These are phyloP conservation scores for Myriosclerotinia duriaeana DNA, from an alignment of 2,329 filamentous ascomycete genomes.

Conservation along the genomic window DNA sequence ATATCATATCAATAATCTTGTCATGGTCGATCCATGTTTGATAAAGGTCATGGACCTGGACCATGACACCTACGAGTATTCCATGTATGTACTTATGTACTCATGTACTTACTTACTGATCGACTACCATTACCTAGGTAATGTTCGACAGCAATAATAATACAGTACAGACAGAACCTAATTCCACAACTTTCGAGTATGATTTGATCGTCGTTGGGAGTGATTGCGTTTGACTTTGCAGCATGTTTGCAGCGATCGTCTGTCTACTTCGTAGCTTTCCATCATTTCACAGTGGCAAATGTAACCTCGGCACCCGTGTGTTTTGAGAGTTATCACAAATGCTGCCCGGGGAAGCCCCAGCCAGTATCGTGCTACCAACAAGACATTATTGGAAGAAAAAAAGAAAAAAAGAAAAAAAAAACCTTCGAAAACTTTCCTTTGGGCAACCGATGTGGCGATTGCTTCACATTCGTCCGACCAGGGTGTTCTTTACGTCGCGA, in stretches of 20 bases:
- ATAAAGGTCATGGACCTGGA: too few relatives aligned
- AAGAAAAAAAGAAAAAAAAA: too few relatives aligned
- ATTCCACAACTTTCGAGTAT: background rate
- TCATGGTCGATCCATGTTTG: too few relatives aligned
- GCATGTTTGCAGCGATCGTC: background rate
- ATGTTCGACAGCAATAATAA: too few relatives aligned
- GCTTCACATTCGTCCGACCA: background rate
- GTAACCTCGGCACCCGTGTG: background rate
- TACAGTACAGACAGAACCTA: background rate
- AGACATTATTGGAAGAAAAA: too few relatives aligned
- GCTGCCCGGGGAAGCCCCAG: background rate
- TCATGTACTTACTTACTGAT: too few relatives aligned
- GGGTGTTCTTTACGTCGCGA: background rate
- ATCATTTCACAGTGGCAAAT: constrained; percentile 16
- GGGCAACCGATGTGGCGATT: background rate
- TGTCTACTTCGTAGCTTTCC: too few relatives aligned
- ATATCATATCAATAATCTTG: too few relatives aligned
- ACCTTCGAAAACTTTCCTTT: background rate
- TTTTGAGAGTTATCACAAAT: background rate
- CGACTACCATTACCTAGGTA: too few relatives aligned
- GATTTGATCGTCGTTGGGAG: constrained; percentile 8
- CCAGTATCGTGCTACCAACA: background rate
- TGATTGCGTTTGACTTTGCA: background rate
- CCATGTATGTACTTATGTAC: too few relatives aligned
- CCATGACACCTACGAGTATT: background rate